A percentile compares a stretch with the other conserved stretches of the same genome.
phyloP scores from a whole-genome alignment of 2,329 filamentous ascomycete species.

The Dothistroma septosporum region DNA sequence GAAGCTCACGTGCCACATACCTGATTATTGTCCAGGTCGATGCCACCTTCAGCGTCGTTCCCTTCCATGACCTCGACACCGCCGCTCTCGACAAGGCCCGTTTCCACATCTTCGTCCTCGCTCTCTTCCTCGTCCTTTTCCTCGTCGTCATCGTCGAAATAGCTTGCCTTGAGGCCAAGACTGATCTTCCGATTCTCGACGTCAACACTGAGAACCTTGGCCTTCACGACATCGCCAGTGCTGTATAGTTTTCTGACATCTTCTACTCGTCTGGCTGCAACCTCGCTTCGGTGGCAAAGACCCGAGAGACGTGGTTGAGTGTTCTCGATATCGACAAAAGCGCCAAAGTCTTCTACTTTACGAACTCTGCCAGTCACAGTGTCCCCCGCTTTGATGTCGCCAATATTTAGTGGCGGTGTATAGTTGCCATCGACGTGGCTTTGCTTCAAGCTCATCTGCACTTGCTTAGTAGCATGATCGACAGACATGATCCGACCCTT shows the following conservation, averaged over 20 bases:
- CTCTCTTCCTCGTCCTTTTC: conserved; percentile 43
- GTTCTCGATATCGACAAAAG: conserved; percentile 85
- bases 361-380: conserved; percentile 84
- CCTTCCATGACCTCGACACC: conserved; percentile 32
- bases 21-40: conserved; percentile 23
- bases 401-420: conserved; percentile 65
- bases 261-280: conserved; percentile 76
- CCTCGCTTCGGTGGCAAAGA: conserved; percentile 85
- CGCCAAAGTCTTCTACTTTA: conserved; percentile 91
- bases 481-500: conserved; percentile 76
- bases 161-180: conserved; percentile 88
- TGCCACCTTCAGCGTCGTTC: conserved; percentile 20
- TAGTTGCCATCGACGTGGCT: conserved; percentile 79
- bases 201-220: conserved; percentile 77
- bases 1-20: not conserved
- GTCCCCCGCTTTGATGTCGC: conserved; percentile 75
- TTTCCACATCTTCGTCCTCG: conserved; percentile 28
- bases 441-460: conserved; percentile 82
- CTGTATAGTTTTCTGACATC: conserved; percentile 88
- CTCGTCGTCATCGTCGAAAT: conserved; percentile 64
- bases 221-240: conserved; percentile 90
- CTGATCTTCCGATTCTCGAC: conserved; percentile 71
- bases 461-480: conserved; percentile 63
- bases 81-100: conserved; percentile 30
- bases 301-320: conserved; percentile 80